phyloP scores from a whole-genome alignment of 768 basidiomycete genomes.

The Naematelia encephala region DNA sequence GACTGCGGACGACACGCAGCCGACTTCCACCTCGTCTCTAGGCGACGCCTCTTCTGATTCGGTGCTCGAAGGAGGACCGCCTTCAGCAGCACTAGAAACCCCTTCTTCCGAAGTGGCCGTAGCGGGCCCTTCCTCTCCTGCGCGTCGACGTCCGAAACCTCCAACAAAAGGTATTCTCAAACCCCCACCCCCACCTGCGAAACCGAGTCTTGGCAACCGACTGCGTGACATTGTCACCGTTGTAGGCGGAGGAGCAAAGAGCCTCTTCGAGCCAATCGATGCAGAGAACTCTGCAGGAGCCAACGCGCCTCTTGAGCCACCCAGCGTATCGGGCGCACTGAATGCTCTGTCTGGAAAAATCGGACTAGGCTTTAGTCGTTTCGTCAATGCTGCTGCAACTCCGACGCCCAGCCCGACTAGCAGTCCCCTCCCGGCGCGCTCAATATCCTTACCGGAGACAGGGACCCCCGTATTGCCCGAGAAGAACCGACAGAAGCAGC shows the following conservation, averaged over 20 bases:
- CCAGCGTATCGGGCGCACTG: slow-evolving; percentile 29
- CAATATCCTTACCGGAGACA: slow-evolving; percentile 12
- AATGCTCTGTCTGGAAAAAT: slow-evolving; percentile 40
- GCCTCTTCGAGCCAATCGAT: slow-evolving; percentile 18
- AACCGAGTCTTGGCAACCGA: slow-evolving; percentile 44
- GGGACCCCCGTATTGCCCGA: slow-evolving; percentile 18
- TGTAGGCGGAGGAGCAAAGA: slow-evolving; percentile 33
- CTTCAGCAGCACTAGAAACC: neutral
- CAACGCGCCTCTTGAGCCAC: slow-evolving; percentile 2
- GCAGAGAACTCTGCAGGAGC: slow-evolving; percentile 10
- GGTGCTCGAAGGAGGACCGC: neutral
- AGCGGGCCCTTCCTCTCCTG: slow-evolving; percentile 16
- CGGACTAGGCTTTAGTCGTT: slow-evolving; percentile 38
- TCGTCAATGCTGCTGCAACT: slow-evolving; percentile 19
- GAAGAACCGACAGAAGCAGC: slow-evolving; percentile 52
- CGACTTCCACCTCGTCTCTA: neutral
- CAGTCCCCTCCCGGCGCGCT: slow-evolving; percentile 2
- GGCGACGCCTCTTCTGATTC: neutral
- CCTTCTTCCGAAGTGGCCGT: neutral
- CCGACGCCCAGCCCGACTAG: slow-evolving; percentile 2
- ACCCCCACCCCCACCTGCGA: slow-evolving; percentile 49
- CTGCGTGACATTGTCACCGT: slow-evolving; percentile 45
- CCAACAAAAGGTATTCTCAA: slow-evolving; percentile 52
- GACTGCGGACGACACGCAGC: neutral
- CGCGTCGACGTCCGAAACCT: slow-evolving; percentile 39